Evolutionary conservation across 2,329 filamentous ascomycete species (phyloP).

Genomic region (Ophiostoma ips): DNA sequence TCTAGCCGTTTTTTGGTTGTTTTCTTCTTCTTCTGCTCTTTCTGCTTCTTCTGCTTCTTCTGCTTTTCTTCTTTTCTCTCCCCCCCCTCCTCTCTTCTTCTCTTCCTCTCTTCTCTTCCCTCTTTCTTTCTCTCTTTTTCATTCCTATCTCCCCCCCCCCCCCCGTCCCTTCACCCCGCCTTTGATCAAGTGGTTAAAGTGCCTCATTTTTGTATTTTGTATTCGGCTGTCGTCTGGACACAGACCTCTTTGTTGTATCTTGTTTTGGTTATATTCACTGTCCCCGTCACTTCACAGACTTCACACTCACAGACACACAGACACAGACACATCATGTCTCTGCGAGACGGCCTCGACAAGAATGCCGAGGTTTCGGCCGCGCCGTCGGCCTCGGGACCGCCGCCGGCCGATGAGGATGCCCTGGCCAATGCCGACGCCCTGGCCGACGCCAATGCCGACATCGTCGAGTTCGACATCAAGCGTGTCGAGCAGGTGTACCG

Average conservation of each 20-base stretch:
- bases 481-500: constrained; percentile 17
- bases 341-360: constrained; percentile 1
- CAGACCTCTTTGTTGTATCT: too few relatives aligned
- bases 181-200: constrained; percentile 27
- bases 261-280: not conserved
- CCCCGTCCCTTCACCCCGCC: constrained; percentile 1
- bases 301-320: too few relatives aligned
- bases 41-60: not conserved
- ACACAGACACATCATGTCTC: constrained; percentile 2
- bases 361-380: not conserved
- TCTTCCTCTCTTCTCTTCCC: not conserved
- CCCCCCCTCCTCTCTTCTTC: not conserved
- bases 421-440: too few relatives aligned
- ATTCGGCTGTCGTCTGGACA: not conserved
- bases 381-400: not conserved
- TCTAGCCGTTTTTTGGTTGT: not conserved
- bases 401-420: too few relatives aligned
- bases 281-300: constrained; percentile 6
- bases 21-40: not conserved
- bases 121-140: not conserved
- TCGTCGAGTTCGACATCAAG: constrained; percentile 4
- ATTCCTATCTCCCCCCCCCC: not conserved
- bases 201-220: constrained; percentile 28
- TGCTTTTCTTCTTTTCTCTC: not conserved
- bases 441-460: too few relatives aligned